These are phyloP conservation scores for Alternaria postmessia DNA, from an alignment of 2,329 filamentous ascomycete genomes.

Conservation along the genomic window DNA sequence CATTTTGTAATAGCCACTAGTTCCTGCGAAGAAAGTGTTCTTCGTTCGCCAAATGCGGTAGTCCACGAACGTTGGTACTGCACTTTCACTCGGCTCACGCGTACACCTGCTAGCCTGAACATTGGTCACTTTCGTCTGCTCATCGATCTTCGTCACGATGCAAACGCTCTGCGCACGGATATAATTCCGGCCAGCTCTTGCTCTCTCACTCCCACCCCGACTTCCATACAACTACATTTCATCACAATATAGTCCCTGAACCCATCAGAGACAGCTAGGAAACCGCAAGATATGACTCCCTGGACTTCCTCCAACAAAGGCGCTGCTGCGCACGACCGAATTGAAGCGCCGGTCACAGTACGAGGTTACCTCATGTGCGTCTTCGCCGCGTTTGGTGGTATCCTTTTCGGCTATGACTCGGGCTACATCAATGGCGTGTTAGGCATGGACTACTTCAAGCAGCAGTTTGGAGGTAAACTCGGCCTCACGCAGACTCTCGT, in stretches of 20 bases:
- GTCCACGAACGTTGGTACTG: neutral
- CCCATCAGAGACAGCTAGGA: constrained; percentile 3
- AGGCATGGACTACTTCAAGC: constrained; percentile 52
- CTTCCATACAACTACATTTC: neutral
- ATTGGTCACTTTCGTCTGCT: constrained; percentile 9
- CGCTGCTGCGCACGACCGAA: constrained; percentile 58
- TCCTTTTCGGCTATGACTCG: constrained; percentile 82
- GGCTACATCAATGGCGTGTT: constrained; percentile 76
- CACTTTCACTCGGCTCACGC: neutral
- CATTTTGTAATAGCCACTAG: neutral
- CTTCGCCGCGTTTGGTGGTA: constrained; percentile 62
- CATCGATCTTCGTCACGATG: neutral
- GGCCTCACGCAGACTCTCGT: neutral
- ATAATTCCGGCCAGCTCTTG: constrained; percentile 6
- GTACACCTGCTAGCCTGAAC: neutral
- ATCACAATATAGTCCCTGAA: neutral
- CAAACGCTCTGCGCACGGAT: constrained; percentile 7
- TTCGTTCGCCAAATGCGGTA: constrained; percentile 12
- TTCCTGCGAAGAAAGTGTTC: neutral
- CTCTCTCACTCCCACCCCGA: neutral
- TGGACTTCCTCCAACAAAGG: constrained; percentile 32
- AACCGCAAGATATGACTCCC: constrained; percentile 29
- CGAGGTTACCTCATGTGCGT: constrained; percentile 57
- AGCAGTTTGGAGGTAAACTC: constrained; percentile 52
- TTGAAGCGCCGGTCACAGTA: constrained; percentile 60